phyloP scores from a whole-genome alignment of 176 grass and related monocot species.

The Thinopyrum elongatum region DNA sequence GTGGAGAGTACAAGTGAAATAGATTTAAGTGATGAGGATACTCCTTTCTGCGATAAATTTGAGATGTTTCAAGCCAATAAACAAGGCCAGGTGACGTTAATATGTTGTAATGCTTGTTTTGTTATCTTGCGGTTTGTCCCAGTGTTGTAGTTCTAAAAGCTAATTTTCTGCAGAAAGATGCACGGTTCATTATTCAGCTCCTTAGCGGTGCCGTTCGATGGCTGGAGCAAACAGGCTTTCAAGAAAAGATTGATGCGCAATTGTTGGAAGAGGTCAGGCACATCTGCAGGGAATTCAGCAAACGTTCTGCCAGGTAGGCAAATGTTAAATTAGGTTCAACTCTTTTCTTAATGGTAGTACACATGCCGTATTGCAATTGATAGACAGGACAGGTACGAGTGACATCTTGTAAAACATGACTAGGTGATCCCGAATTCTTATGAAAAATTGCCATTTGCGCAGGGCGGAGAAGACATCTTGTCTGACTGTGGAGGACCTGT shows the following conservation, averaged over 20 bases:
- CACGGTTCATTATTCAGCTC: neutral
- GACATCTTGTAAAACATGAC: neutral
- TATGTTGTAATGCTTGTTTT: neutral
- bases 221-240: conserved; percentile 6
- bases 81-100: conserved; percentile 26
- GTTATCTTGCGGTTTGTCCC: neutral
- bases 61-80: conserved; percentile 33
- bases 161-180: conserved; percentile 33
- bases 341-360: neutral
- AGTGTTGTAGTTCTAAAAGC: neutral
- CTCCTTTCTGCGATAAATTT: conserved; percentile 26
- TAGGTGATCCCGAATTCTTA: neutral
- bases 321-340: neutral
- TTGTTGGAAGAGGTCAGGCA: conserved; percentile 29
- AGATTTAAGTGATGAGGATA: neutral
- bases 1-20: neutral
- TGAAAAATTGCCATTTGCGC: neutral
- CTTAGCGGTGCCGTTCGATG: conserved; percentile 12
- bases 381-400: neutral
- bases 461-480: neutral
- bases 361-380: neutral
- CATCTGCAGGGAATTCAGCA: conserved; percentile 25
- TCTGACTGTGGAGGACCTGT: neutral
- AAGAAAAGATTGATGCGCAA: neutral
- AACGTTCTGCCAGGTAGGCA: conserved; percentile 24